Evolutionary conservation across 106 monocot genomes (phyloP).

Genomic region (Dendrobium officinale): DNA sequence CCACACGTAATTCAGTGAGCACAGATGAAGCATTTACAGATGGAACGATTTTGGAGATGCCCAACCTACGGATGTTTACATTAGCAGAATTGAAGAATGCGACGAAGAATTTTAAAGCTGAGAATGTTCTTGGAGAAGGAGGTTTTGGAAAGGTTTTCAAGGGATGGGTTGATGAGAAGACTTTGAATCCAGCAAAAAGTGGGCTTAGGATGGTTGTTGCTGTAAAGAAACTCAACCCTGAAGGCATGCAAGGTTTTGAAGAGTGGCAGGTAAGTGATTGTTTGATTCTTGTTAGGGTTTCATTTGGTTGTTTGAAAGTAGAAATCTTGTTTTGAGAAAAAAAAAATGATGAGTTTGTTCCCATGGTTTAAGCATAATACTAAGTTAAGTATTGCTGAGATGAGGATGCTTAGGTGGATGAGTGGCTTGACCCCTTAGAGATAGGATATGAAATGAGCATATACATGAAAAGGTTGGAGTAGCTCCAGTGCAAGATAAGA

Average conservation of each 20-base stretch:
- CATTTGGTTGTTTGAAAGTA: not conserved
- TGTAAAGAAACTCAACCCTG: slow-evolving; percentile 55
- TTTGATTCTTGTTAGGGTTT: not conserved
- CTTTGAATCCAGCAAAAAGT: slow-evolving; percentile 31
- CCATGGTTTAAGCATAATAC: not conserved
- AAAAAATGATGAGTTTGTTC: not conserved
- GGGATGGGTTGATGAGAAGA: slow-evolving; percentile 61
- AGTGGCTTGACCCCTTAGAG: too few relatives aligned
- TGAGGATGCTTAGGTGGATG: too few relatives aligned
- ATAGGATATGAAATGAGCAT: not conserved
- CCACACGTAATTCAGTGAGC: slow-evolving; percentile 21
- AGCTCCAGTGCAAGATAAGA: too few relatives aligned
- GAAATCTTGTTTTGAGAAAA: not conserved
- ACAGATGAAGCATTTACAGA: slow-evolving; percentile 11
- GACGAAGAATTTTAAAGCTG: slow-evolving; percentile 47
- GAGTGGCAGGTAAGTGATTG: slow-evolving; percentile 44
- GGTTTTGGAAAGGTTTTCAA: slow-evolving; percentile 62
- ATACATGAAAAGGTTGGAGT: not conserved
- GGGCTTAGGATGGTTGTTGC: slow-evolving; percentile 42
- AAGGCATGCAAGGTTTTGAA: slow-evolving; percentile 54
- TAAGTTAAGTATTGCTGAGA: too few relatives aligned
- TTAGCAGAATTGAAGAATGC: slow-evolving; percentile 38
- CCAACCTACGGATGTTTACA: slow-evolving; percentile 33
- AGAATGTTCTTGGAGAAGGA: slow-evolving; percentile 47
- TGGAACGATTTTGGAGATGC: slow-evolving; percentile 35